Evolutionary conservation across 371 early-diverging fungal genomes (phyloP).

Genomic region (Nematocida ausubeli): DNA sequence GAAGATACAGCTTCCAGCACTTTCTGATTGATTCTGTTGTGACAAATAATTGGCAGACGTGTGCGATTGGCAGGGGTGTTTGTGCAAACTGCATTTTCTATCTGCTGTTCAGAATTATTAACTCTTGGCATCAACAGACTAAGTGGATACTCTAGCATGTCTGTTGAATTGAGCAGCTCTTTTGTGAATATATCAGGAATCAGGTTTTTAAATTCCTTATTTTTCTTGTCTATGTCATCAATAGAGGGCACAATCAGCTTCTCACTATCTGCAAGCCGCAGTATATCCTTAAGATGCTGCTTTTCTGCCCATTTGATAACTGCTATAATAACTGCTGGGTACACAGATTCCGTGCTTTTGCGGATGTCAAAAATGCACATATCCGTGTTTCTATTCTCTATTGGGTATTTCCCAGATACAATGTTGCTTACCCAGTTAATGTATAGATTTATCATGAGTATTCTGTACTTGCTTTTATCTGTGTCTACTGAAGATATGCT

Average conservation of each 20-base stretch:
- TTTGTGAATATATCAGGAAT: background rate
- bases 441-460: background rate
- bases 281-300: background rate
- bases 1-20: too few species aligned
- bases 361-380: background rate
- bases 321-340: background rate
- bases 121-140: background rate
- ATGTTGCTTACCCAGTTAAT: background rate
- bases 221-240: background rate
- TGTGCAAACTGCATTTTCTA: too few species aligned
- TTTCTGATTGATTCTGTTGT: too few species aligned
- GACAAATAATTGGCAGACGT: too few species aligned
- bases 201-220: background rate
- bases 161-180: background rate
- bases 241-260: background rate
- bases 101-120: background rate
- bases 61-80: too few species aligned
- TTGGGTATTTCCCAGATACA: background rate
- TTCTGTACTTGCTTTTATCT: background rate
- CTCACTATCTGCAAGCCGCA: background rate
- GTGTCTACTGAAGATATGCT: background rate
- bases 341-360: background rate
- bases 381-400: background rate
- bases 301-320: background rate
- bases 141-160: background rate